Evolutionary conservation across 129 eudicot genomes (phyloP).

Genomic region (Centrapalus pauciflorus): DNA sequence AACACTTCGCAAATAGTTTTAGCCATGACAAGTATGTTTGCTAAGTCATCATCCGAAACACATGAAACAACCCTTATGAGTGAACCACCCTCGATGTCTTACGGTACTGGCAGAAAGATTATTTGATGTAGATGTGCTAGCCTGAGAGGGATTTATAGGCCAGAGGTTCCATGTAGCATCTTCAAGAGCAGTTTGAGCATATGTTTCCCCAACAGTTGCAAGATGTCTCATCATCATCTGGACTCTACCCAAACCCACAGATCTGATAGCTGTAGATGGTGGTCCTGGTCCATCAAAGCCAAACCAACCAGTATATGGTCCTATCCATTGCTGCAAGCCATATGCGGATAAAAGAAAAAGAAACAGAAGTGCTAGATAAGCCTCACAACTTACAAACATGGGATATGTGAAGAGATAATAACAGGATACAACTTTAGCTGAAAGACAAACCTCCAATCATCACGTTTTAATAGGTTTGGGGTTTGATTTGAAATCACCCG

Average conservation of each 20-base stretch:
- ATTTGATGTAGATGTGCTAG: conserved; percentile 43
- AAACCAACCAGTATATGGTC: conserved; percentile 62
- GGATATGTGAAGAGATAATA: too few relatives aligned
- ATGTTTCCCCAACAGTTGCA: too few relatives aligned
- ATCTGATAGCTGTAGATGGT: conserved; percentile 48
- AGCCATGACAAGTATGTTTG: too few relatives aligned
- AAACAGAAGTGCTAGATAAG: conserved; percentile 7
- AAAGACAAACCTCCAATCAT: too few relatives aligned
- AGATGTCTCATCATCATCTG: conserved; percentile 86
- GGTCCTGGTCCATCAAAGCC: conserved; percentile 66
- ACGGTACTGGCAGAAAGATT: conserved; percentile 30
- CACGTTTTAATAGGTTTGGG: conserved; percentile 31
- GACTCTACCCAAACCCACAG: conserved; percentile 52
- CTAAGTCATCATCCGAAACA: too few relatives aligned
- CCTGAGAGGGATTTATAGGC: too few relatives aligned
- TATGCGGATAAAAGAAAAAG: too few relatives aligned
- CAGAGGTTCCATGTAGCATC: too few relatives aligned
- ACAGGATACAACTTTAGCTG: too few relatives aligned
- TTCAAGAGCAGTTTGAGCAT: too few relatives aligned
- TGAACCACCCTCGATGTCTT: conserved; percentile 32
- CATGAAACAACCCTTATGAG: conserved; percentile 36
- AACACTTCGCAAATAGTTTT: conserved; percentile 68
- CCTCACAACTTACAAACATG: too few relatives aligned
- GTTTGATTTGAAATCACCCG: conserved; percentile 38
- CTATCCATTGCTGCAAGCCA: conserved; percentile 47